These are phyloP conservation scores for Juncus inflexus DNA, from an alignment of 176 grass and related monocot species.

Conservation along the genomic window DNA sequence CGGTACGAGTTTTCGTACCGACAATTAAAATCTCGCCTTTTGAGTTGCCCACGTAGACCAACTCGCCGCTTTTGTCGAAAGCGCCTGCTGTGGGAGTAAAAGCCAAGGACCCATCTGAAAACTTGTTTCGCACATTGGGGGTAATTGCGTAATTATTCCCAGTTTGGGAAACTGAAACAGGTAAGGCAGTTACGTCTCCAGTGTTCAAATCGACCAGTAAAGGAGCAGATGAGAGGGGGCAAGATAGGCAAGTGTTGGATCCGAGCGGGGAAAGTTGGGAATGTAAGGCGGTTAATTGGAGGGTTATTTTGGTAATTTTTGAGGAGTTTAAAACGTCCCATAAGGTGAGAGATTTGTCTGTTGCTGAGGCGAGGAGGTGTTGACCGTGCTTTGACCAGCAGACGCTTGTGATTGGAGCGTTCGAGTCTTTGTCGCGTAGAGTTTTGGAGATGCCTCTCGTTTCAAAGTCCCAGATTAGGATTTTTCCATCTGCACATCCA, in stretches of 20 bases:
- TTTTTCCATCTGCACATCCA: conserved; percentile 86
- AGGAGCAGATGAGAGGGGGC: conserved; percentile 93
- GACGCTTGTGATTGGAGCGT: conserved; percentile 90
- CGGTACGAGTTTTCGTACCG: conserved; percentile 58
- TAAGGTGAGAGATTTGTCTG: conserved; percentile 85
- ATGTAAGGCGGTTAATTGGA: conserved; percentile 92
- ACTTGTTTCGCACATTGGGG: conserved; percentile 68
- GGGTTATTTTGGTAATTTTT: conserved; percentile 76
- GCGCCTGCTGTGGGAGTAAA: conserved; percentile 95
- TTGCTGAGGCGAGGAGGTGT: conserved; percentile 92
- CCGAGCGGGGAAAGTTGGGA: conserved; percentile 54
- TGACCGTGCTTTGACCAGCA: conserved; percentile 90
- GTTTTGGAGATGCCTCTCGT: conserved; percentile 90
- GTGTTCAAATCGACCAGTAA: conserved; percentile 87
- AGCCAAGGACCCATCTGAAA: conserved; percentile 79
- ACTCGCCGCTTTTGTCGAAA: conserved; percentile 78
- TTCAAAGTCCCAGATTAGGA: conserved; percentile 99
- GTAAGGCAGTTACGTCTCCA: conserved; percentile 67
- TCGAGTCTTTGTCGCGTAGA: conserved; percentile 77
- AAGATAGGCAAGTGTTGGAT: conserved; percentile 74
- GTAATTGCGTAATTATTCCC: conserved; percentile 46
- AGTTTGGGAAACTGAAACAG: conserved; percentile 55
- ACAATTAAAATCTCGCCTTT: conserved; percentile 94
- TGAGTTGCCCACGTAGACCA: conserved; percentile 93
- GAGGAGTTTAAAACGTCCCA: conserved; percentile 77